These are phyloP conservation scores for Naematelia aurantialba DNA, from an alignment of 768 basidiomycete species.

Conservation along the genomic window DNA sequence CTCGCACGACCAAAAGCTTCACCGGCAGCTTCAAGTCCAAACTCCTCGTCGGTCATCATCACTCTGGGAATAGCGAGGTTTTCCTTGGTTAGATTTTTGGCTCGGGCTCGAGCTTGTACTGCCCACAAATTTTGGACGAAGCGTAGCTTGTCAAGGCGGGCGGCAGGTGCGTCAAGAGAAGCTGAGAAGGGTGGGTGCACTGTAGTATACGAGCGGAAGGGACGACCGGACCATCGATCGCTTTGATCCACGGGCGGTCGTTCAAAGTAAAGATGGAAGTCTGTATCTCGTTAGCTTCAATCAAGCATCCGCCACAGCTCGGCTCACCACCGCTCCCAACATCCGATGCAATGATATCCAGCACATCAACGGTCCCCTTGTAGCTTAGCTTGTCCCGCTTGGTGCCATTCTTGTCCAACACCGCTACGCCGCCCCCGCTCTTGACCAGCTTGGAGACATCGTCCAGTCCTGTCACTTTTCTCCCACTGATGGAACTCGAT, in stretches of 20 bases:
- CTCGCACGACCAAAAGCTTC: slow-evolving; percentile 52
- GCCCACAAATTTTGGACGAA: slow-evolving; percentile 89
- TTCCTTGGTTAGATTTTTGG: slow-evolving; percentile 58
- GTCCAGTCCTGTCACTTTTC: slow-evolving; percentile 57
- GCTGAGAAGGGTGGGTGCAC: slow-evolving; percentile 69
- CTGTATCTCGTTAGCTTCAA: slow-evolving; percentile 52
- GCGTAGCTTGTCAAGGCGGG: slow-evolving; percentile 66
- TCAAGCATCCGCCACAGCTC: not conserved
- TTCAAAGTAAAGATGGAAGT: slow-evolving; percentile 80
- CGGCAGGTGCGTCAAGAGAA: slow-evolving; percentile 64
- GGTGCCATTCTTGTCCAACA: slow-evolving; percentile 62
- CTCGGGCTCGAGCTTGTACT: slow-evolving; percentile 74
- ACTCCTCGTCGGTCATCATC: slow-evolving; percentile 72
- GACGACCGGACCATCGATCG: slow-evolving; percentile 82
- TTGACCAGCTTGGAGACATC: slow-evolving; percentile 56
- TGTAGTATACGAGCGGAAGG: slow-evolving; percentile 73
- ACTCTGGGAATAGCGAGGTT: slow-evolving; percentile 12
- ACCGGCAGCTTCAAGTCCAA: slow-evolving; percentile 52
- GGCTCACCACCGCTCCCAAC: slow-evolving; percentile 71
- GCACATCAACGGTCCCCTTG: slow-evolving; percentile 78
- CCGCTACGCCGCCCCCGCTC: slow-evolving; percentile 62
- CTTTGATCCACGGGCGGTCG: slow-evolving; percentile 73
- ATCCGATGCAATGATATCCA: slow-evolving; percentile 75
- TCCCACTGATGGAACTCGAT: slow-evolving; percentile 38
- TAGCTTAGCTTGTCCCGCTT: slow-evolving; percentile 72